Base-by-base conservation (phyloP, 768 basidiomycete genomes). In the Mycena rosella region DNA sequence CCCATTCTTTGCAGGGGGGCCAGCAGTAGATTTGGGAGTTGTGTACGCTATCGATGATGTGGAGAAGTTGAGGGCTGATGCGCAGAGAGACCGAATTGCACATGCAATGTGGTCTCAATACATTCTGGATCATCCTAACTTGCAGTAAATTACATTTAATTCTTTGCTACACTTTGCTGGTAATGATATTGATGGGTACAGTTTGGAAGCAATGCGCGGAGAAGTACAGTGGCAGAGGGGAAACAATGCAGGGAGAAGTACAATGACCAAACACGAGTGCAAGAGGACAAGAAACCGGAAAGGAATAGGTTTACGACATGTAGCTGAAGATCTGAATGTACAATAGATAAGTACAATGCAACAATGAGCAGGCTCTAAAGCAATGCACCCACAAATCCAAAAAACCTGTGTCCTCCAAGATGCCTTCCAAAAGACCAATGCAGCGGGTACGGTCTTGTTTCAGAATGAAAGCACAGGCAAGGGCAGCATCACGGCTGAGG, bases 21-120 rank as follows among this genome's bases (percentile, higher is more conserved):
- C 52, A 48, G 30, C 27, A 20, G 18, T n/a, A n/a, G 24, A 36
- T 36, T 8, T 15, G 34, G 34, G 34, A 7, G 8, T 6, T 0
- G 52, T 56, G 1, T 22, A 45, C 9, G 57, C 57, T 3, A 26
- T 60, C 0, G 24, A 58, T 14, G 44, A 32, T 2, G 45, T 26
- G 18, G 66, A 68, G 48, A 68, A 68, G 24, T 11, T 24, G 0
- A 1, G 60, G 3, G 66, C 60, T 2, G 60, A 68, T n/a, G 55
- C 52, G 14, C 55, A 55, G 1, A 30, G 55, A 13, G 60, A 68
- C 47, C 8, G 55, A 1, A 61, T 67, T n/a, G 65, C 60, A 10
- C 29, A 47, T 1, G 65, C 65, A 3, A 60, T 67, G 58, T 61
- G 65, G 65, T 10, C 18, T 34, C 11, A 14, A 0, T 67, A 67